Conservation (phyloP, 73 alveolate genomes). For the Paramecium octaurelia region DNA sequence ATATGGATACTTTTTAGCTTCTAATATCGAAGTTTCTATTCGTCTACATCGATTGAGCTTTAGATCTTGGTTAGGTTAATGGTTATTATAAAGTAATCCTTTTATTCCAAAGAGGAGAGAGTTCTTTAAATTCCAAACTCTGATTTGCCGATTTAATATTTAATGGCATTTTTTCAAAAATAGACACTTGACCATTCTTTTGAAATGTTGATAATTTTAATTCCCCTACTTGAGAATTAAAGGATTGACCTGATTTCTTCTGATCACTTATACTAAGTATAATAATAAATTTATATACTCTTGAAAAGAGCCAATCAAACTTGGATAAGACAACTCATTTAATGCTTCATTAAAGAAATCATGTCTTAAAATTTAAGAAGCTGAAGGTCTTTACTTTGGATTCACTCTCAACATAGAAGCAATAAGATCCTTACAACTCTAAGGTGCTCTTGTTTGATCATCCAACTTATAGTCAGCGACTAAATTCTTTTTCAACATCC, state of each 20-base stretch:
- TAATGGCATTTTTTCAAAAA: not conserved
- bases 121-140: not conserved
- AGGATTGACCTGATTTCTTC: not conserved
- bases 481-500: not conserved
- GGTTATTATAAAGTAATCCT: not conserved
- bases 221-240: not conserved
- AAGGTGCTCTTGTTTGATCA: not conserved
- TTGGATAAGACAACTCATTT: not conserved
- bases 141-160: not conserved
- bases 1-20: not conserved
- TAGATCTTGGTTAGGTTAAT: not conserved
- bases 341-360: not conserved
- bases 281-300: not conserved
- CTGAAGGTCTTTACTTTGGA: not conserved
- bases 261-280: not conserved
- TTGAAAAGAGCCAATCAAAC: not conserved
- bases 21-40: not conserved
- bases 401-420: not conserved
- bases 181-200: not conserved
- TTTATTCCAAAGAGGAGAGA: not conserved
- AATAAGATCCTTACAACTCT: not conserved
- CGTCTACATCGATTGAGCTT: not conserved
- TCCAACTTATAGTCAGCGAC: not conserved
- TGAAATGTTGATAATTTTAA: not conserved
- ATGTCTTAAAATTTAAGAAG: not conserved